Evolutionary conservation across 2,329 filamentous ascomycete species (phyloP), one percentile per base, ranked within the genome.

Genomic region (Plectosphaerella cucumerina): DNA sequence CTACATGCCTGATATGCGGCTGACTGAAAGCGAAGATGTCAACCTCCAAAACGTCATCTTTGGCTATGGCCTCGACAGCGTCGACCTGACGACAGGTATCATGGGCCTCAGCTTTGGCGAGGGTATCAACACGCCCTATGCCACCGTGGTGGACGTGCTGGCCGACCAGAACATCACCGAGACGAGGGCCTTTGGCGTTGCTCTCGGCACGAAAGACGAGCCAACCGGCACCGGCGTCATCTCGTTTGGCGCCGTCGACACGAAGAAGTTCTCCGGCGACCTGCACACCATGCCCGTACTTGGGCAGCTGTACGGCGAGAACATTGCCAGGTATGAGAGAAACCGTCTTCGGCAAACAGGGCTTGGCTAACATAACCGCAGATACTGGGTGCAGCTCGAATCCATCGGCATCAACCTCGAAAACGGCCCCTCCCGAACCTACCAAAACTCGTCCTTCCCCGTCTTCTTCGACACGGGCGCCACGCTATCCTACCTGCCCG

Each of bases 401-500:
- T 62, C 65, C 4, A 58, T 76, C 18, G 62, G 60, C 50, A 50
- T 70, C 50, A 68, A 59, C 49, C 64, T 61, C 35, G 57, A 58
- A 22, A 63, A 68, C 37, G 64, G 62, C 37, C 53, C 49, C 11
- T 42, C 46, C 9, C 53, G 51, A 22, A 58, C 54, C 8, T 60
- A 60, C 52, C 20, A 53, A 39, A 44, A 59, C 52, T 69, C 68
- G 37, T 66, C 73, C 15, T 57, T 73, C 9, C 65, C 73, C 23
- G 74, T 80, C 26, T 75, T 84, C 47, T 74, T 88, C 22, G 85
- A 88, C 66, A 85, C 81, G 14, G 87, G 87, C 51, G 85, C 81
- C 54, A 86, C 82, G 41, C 70, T 88, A 50, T 86, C 80, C 64
- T 82, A 85, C 55, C 75, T 90, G 2, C 87, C 87, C 3, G 69